phyloP scores from a whole-genome alignment of 2,329 filamentous ascomycete genomes.

The Didymella keratinophila region DNA sequence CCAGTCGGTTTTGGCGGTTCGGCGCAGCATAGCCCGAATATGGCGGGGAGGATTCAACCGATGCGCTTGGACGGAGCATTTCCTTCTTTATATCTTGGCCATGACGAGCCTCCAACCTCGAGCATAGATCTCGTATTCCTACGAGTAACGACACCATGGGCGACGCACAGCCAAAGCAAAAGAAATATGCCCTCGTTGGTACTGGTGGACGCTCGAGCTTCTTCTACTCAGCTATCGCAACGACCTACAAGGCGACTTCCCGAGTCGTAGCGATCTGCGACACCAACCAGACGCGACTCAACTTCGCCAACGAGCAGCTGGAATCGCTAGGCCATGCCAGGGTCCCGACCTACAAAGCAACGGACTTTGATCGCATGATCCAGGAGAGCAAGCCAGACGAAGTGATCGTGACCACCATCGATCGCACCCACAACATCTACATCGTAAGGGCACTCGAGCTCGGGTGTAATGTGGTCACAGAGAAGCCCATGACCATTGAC shows the following conservation, averaged over 20 bases:
- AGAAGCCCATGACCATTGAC: constrained; percentile 72
- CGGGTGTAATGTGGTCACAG: constrained; percentile 67
- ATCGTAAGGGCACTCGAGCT: constrained; percentile 67
- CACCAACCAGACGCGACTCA: constrained; percentile 67
- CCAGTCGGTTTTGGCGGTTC: neutral
- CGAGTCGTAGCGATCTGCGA: constrained; percentile 66
- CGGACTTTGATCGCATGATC: constrained; percentile 67
- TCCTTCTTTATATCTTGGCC: constrained; percentile 16
- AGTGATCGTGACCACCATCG: constrained; percentile 69
- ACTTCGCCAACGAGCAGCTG: constrained; percentile 63
- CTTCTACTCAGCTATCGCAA: constrained; percentile 67
- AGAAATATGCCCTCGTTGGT: constrained; percentile 64
- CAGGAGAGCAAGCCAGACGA: constrained; percentile 65
- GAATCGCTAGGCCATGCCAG: constrained; percentile 55
- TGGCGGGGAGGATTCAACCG: constrained; percentile 19
- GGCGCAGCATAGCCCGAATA: constrained; percentile 21
- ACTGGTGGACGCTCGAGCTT: constrained; percentile 67
- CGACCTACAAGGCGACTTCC: constrained; percentile 60
- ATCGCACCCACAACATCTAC: constrained; percentile 68
- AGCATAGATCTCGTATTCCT: neutral
- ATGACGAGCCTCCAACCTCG: neutral
- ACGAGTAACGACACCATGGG: constrained; percentile 16
- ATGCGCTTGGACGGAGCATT: constrained; percentile 13
- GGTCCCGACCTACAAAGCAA: constrained; percentile 63
- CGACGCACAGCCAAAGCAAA: constrained; percentile 23